phyloP scores from a whole-genome alignment of 2,329 filamentous ascomycete genomes.

The Epichloe gansuensis region DNA sequence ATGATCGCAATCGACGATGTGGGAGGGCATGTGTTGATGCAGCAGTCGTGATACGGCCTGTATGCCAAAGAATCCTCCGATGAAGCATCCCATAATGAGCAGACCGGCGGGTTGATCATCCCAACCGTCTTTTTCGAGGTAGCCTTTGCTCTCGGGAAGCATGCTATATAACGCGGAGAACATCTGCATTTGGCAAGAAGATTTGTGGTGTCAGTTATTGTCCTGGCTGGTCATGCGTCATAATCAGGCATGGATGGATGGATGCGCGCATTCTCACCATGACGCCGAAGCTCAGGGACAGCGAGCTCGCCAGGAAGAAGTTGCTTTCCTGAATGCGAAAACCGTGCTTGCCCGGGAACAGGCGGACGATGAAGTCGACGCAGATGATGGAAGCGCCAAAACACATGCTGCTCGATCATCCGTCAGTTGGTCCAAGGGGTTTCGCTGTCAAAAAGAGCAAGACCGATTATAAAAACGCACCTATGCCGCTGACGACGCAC shows the following conservation, averaged over 20 bases:
- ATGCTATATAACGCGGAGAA: conserved; percentile 90
- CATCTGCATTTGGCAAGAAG: conserved; percentile 39
- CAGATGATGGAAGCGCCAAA: conserved; percentile 77
- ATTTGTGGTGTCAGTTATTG: neutral
- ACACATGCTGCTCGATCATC: conserved; percentile 42
- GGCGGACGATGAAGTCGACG: conserved; percentile 64
- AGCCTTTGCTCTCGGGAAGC: conserved; percentile 74
- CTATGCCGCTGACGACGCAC: conserved; percentile 67
- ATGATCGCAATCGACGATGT: conserved; percentile 72
- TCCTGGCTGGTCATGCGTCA: neutral
- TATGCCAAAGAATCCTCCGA: conserved; percentile 62
- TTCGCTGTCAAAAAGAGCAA: neutral
- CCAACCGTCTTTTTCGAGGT: conserved; percentile 59
- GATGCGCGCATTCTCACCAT: conserved; percentile 50
- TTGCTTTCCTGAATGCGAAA: conserved; percentile 88
- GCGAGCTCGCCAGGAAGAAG: conserved; percentile 71
- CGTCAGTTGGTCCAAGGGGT: conserved; percentile 8
- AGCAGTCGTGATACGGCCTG: conserved; percentile 60
- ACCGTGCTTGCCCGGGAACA: conserved; percentile 58
- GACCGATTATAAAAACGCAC: conserved; percentile 29
- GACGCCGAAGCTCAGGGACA: conserved; percentile 89
- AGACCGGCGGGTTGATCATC: conserved; percentile 55
- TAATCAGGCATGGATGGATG: neutral
- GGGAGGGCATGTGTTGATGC: conserved; percentile 63
- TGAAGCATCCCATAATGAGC: conserved; percentile 56